Percentiles rank a stretch among this genome's conserved stretches.
Evolutionary conservation across 192 early-diverging fungal genomes (phyloP).

Genomic region (Gaertneriomyces semiglobifer): DNA sequence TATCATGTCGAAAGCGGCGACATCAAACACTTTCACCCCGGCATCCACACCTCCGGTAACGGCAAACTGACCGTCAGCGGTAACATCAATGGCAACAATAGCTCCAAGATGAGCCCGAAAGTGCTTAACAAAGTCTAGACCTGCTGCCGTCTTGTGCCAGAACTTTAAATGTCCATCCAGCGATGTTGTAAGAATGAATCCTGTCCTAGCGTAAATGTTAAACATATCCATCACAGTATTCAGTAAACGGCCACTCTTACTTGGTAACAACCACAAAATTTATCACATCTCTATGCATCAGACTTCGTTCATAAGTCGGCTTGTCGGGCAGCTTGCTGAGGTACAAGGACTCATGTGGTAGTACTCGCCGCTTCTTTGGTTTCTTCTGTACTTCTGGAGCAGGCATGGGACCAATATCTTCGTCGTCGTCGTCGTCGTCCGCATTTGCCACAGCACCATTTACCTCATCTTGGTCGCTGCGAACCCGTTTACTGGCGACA

Average conservation of each 20-base stretch:
- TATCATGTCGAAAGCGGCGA: slow-evolving; percentile 84
- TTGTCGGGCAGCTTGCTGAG: slow-evolving; percentile 79
- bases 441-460: no score
- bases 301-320: slow-evolving; percentile 89
- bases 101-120: slow-evolving; percentile 82
- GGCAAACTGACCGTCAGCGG: slow-evolving; percentile 71
- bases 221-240: slow-evolving; percentile 7
- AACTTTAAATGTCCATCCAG: slow-evolving; percentile 97
- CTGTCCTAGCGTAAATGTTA: slow-evolving; percentile 52
- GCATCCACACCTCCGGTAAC: slow-evolving; percentile 82
- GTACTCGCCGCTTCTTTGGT: slow-evolving; percentile 29
- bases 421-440: slow-evolving; percentile 20
- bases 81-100: slow-evolving; percentile 45
- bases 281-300: slow-evolving; percentile 93
- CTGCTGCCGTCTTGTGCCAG: slow-evolving; percentile 91
- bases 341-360: slow-evolving; percentile 67
- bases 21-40: slow-evolving; percentile 89
- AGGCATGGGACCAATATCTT: slow-evolving; percentile 38
- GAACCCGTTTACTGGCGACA: no score
- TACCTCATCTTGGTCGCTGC: no score
- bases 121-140: slow-evolving; percentile 99
- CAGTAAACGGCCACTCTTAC: slow-evolving; percentile 1
- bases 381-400: not conserved
- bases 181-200: slow-evolving; percentile 93
- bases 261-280: slow-evolving; percentile 70